phyloP scores from a whole-genome alignment of 2,329 filamentous ascomycete genomes.

The Fusarium globosum region DNA sequence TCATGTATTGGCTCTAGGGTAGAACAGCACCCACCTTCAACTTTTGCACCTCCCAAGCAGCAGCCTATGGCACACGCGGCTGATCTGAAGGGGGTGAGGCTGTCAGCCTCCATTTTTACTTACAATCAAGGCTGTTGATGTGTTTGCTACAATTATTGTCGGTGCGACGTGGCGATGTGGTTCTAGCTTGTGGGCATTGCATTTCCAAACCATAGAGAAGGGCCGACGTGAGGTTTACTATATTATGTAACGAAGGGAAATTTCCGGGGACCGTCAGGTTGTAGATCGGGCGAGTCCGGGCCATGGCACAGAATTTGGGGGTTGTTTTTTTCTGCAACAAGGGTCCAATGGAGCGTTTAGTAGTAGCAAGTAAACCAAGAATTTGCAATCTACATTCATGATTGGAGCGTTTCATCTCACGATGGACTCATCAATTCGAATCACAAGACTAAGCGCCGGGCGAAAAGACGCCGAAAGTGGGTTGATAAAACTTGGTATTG shows the following conservation, averaged over 20 bases:
- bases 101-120: background rate
- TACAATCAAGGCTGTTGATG: background rate
- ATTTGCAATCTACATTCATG: background rate
- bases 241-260: slow-evolving; percentile 41
- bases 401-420: slow-evolving; percentile 26
- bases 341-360: slow-evolving; percentile 19
- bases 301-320: background rate
- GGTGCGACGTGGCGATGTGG: slow-evolving; percentile 51
- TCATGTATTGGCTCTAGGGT: background rate
- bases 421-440: background rate
- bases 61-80: background rate
- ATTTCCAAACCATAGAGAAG: slow-evolving; percentile 53
- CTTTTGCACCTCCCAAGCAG: background rate
- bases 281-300: slow-evolving; percentile 29
- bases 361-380: background rate
- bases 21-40: background rate
- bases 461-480: slow-evolving; percentile 19
- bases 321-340: slow-evolving; percentile 9
- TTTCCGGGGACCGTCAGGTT: slow-evolving; percentile 8
- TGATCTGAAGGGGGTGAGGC: background rate
- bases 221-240: slow-evolving; percentile 45
- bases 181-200: slow-evolving; percentile 60
- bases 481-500: slow-evolving; percentile 3
- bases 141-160: slow-evolving; percentile 35
- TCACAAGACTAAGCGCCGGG: background rate